Evolutionary conservation across 345 rosid genomes (phyloP).

Genomic region (Mallotus nudiflorus): DNA sequence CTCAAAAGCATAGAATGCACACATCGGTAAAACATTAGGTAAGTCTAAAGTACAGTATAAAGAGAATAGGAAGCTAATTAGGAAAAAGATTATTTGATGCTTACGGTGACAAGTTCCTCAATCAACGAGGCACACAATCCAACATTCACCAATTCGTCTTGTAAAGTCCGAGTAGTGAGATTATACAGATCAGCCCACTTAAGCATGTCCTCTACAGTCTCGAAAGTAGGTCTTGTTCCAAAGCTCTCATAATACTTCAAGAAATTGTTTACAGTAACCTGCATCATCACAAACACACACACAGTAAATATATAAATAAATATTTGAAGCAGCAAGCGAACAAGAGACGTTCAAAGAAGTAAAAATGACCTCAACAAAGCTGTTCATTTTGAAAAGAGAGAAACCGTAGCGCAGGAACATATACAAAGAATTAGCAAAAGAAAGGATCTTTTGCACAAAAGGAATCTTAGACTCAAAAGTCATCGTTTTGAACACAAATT

Average conservation of each 20-base stretch:
- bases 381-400: conserved; percentile 69
- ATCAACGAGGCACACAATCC: conserved; percentile 58
- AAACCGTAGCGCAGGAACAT: conserved; percentile 72
- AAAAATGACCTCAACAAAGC: conserved; percentile 70
- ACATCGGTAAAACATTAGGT: too few species aligned
- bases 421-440: conserved; percentile 53
- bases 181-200: conserved; percentile 77
- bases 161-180: conserved; percentile 64
- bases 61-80: neutral
- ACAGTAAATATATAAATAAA: too few species aligned
- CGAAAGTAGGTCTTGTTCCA: conserved; percentile 69
- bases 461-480: conserved; percentile 38
- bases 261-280: conserved; percentile 64
- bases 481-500: conserved; percentile 60
- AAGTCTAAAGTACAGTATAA: neutral
- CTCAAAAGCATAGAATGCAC: neutral
- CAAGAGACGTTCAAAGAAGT: too few species aligned
- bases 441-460: conserved; percentile 52
- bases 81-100: conserved; percentile 4
- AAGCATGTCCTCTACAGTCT: conserved; percentile 86
- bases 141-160: conserved; percentile 47
- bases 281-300: too few species aligned
- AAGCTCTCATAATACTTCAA: conserved; percentile 68
- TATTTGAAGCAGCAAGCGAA: too few species aligned
- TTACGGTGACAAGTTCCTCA: conserved; percentile 76